Evolutionary conservation across 306 rosid species (phyloP).

Genomic region (Trifolium repens): DNA sequence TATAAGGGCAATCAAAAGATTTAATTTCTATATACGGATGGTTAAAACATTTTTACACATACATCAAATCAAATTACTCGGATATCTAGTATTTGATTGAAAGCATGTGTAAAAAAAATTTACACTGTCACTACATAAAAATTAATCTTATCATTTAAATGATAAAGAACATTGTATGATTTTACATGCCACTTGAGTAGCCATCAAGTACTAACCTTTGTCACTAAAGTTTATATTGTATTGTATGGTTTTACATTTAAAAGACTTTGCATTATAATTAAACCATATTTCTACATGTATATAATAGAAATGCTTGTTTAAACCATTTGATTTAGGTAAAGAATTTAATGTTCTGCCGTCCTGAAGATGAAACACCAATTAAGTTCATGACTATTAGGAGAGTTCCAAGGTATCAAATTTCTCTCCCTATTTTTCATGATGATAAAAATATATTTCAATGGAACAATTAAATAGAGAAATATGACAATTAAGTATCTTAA

Average conservation of each 20-base stretch:
- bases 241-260: neutral
- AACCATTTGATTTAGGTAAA: conserved; percentile 54
- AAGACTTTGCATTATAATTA: neutral
- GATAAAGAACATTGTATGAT: neutral
- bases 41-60: no score
- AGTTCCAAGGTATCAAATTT: conserved; percentile 60
- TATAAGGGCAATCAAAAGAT: no score
- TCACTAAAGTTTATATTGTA: neutral
- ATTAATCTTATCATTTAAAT: no score
- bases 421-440: conserved; percentile 10
- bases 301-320: conserved; percentile 20
- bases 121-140: no score
- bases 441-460: neutral
- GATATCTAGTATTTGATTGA: no score
- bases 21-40: no score
- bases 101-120: no score
- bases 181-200: neutral
- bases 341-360: conserved; percentile 62
- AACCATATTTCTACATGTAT: neutral
- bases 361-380: conserved; percentile 74
- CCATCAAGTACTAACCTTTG: neutral
- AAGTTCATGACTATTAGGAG: conserved; percentile 60
- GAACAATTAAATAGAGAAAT: neutral
- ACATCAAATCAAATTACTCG: no score
- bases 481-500: neutral